Evolutionary conservation across 73 alveolate genomes (phyloP).

Genomic region (Paramecium primaurelia): DNA sequence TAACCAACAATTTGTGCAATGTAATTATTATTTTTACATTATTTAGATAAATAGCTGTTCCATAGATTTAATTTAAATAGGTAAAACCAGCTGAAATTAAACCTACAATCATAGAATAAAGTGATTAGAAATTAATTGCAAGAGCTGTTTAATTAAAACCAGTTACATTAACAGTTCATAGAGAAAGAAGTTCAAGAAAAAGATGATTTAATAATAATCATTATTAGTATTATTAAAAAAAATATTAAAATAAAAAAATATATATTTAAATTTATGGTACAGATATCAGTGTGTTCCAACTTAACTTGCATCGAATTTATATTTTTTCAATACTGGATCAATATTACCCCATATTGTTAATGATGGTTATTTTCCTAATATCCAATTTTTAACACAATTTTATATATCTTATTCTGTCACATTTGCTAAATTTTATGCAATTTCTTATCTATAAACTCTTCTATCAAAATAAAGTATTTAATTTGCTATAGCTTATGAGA

Average conservation of each 20-base stretch:
- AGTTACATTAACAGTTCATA: background rate
- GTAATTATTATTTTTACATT: background rate
- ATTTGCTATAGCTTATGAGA: constrained; percentile 76
- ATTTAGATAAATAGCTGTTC: background rate
- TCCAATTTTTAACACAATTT: constrained; percentile 37
- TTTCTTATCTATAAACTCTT: constrained; percentile 86
- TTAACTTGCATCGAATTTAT: background rate
- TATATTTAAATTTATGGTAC: background rate
- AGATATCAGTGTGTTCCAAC: constrained; percentile 45
- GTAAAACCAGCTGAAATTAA: background rate
- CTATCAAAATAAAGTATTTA: constrained; percentile 82
- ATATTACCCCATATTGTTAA: constrained; percentile 40
- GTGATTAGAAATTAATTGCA: background rate
- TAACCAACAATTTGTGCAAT: background rate
- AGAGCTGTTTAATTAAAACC: constrained; percentile 24
- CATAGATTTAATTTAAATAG: background rate
- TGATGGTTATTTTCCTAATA: background rate
- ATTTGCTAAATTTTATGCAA: constrained; percentile 80
- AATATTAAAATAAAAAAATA: background rate
- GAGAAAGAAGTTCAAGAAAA: constrained; percentile 22
- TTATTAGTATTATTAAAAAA: background rate
- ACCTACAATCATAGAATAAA: background rate
- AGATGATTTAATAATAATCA: background rate
- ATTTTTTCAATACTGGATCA: constrained; percentile 33
- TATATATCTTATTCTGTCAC: constrained; percentile 35